These are phyloP conservation scores for Phytophthora litchii DNA, from an alignment of 352 stramenopile species.

Conservation along the genomic window DNA sequence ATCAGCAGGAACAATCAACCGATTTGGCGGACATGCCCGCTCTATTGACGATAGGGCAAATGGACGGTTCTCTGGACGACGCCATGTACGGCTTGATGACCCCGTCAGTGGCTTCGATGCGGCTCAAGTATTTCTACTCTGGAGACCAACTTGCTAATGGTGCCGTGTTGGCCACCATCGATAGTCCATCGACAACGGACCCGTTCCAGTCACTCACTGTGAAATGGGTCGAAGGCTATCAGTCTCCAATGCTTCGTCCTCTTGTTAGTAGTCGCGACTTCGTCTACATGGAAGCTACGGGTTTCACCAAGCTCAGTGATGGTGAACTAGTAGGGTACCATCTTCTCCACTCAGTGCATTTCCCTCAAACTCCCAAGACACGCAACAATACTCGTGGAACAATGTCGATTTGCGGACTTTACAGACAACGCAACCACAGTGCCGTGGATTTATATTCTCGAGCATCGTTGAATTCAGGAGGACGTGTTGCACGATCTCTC, in stretches of 20 bases:
- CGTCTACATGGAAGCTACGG: conserved; percentile 29
- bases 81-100: conserved; percentile 48
- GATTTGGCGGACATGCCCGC: conserved; percentile 25
- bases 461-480: conserved; percentile 47
- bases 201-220: conserved; percentile 56
- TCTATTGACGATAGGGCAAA: conserved; percentile 31
- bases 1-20: conserved; percentile 13
- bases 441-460: conserved; percentile 54
- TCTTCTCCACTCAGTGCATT: conserved; percentile 64
- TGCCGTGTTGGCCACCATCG: conserved; percentile 42
- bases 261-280: conserved; percentile 42
- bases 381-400: conserved; percentile 51
- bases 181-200: conserved; percentile 34
- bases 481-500: conserved; percentile 47
- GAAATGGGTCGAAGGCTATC: conserved; percentile 52
- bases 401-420: conserved; percentile 59
- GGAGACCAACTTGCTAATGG: conserved; percentile 41
- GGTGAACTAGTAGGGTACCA: conserved; percentile 68
- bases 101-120: conserved; percentile 43
- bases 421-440: conserved; percentile 52
- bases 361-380: conserved; percentile 48
- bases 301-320: conserved; percentile 37
- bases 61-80: conserved; percentile 47
- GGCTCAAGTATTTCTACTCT: conserved; percentile 47
- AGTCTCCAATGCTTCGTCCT: conserved; percentile 30